These are phyloP conservation scores for Halophytophthora polymorphica DNA, from an alignment of 352 stramenopile genomes.

Conservation along the genomic window DNA sequence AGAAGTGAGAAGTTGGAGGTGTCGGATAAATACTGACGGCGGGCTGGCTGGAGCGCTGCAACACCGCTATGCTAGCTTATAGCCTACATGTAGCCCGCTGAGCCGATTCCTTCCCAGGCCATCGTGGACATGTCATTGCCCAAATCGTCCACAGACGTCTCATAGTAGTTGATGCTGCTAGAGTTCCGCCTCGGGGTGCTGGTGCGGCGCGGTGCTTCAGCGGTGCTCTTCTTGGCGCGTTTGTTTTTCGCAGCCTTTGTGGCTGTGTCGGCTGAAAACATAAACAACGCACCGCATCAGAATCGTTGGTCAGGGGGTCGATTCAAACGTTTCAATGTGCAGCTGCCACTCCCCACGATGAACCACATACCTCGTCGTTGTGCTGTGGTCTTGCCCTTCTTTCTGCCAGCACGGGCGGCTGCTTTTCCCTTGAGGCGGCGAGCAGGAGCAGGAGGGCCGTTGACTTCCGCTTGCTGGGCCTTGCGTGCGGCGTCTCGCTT, in stretches of 20 bases:
- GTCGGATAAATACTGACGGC: too few relatives aligned
- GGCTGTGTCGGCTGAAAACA: constrained; percentile 10
- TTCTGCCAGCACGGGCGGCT: constrained; percentile 7
- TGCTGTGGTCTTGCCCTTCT: constrained; percentile 24
- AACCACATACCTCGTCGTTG: constrained; percentile 25
- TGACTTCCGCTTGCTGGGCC: constrained; percentile 1
- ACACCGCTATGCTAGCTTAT: constrained; percentile 1
- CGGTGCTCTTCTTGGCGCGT: constrained; percentile 18
- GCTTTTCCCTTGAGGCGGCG: constrained; percentile 15
- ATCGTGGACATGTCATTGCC: constrained; percentile 59
- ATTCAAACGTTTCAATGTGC: background rate
- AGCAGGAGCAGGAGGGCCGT: constrained; percentile 1
- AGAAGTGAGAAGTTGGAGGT: too few relatives aligned
- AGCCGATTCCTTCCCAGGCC: constrained; percentile 71
- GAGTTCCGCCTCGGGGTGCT: constrained; percentile 25
- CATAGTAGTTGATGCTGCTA: constrained; percentile 54
- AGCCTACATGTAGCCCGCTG: constrained; percentile 53
- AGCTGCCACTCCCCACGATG: background rate
- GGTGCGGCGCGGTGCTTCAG: constrained; percentile 22
- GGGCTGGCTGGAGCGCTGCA: background rate
- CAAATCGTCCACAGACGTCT: constrained; percentile 37
- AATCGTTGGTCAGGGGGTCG: background rate
- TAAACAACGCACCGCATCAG: background rate
- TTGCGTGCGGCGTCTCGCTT: constrained; percentile 26
- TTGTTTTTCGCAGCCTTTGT: constrained; percentile 25